phyloP scores from a whole-genome alignment of 2,329 filamentous ascomycete species.

The Beauveria caledonica region DNA sequence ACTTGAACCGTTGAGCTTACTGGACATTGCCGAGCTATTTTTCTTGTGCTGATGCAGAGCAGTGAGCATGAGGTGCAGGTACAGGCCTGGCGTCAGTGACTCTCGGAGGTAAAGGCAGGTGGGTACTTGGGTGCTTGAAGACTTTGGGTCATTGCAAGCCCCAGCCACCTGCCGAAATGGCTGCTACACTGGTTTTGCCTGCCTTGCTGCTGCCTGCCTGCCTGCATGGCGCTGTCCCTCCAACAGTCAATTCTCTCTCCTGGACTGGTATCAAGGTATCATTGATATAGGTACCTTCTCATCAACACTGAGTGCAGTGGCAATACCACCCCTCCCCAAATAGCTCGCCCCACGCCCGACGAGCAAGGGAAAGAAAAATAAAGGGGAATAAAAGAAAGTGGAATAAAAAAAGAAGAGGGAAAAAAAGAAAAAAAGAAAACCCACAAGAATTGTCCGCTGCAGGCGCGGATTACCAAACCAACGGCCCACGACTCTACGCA shows the following conservation, averaged over 20 bases:
- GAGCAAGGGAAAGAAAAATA: not conserved
- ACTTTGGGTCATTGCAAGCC: too few species aligned
- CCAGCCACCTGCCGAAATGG: not conserved
- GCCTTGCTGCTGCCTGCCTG: not conserved
- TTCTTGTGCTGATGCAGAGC: too few species aligned
- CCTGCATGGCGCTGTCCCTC: not conserved
- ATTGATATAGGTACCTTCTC: too few species aligned
- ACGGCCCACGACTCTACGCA: constrained; percentile 5
- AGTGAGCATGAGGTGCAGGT: too few species aligned
- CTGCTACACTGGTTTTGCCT: not conserved
- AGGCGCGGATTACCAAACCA: constrained; percentile 10
- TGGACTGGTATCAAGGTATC: too few species aligned
- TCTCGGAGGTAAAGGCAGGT: too few species aligned
- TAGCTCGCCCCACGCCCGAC: not conserved
- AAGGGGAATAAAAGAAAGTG: not conserved
- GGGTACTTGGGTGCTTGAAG: too few species aligned
- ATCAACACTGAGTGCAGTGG: not conserved
- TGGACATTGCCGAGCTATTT: too few species aligned
- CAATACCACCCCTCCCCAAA: not conserved
- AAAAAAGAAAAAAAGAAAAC: too few species aligned
- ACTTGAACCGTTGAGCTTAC: not conserved
- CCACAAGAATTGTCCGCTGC: not conserved
- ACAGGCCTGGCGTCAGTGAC: too few species aligned
- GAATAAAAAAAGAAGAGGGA: not conserved
- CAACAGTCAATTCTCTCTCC: not conserved